Conservation (phyloP, 176 grass and related monocot species). For the Oryza coarctata region DNA sequence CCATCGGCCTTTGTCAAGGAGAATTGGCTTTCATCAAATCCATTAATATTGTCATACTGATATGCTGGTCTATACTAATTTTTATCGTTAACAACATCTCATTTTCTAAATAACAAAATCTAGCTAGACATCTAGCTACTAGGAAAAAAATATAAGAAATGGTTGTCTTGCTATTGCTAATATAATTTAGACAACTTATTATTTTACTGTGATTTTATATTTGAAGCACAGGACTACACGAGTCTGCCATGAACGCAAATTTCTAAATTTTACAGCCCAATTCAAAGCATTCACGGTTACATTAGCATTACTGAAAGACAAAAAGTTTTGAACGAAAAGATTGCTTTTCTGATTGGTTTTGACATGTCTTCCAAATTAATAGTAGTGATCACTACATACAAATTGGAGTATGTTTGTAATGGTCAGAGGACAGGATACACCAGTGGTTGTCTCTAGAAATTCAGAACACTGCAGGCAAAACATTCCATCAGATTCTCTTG, state of each 20-base stretch:
- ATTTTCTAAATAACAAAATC: background rate
- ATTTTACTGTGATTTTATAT: background rate
- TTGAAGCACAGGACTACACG: background rate
- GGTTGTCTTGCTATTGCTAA: slow-evolving; percentile 11
- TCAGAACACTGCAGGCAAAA: background rate
- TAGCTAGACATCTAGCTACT: slow-evolving; percentile 23
- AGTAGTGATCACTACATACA: background rate
- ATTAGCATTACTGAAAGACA: background rate
- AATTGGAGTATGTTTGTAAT: background rate
- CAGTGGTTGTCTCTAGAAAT: background rate
- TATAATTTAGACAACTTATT: slow-evolving; percentile 3
- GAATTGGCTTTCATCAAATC: too few relatives aligned
- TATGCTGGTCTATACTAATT: too few relatives aligned
- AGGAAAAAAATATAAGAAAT: slow-evolving; percentile 18
- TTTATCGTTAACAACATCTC: too few relatives aligned
- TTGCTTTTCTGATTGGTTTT: background rate
- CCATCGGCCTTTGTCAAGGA: too few relatives aligned
- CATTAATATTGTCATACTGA: too few relatives aligned
- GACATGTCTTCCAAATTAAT: background rate
- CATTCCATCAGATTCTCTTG: background rate
- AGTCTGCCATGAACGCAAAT: background rate
- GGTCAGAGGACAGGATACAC: background rate
- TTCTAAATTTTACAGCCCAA: background rate
- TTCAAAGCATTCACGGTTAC: background rate
- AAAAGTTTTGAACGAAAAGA: background rate